Base-by-base conservation (phyloP, 352 stramenopile genomes). In the Globisporangium splendens region DNA sequence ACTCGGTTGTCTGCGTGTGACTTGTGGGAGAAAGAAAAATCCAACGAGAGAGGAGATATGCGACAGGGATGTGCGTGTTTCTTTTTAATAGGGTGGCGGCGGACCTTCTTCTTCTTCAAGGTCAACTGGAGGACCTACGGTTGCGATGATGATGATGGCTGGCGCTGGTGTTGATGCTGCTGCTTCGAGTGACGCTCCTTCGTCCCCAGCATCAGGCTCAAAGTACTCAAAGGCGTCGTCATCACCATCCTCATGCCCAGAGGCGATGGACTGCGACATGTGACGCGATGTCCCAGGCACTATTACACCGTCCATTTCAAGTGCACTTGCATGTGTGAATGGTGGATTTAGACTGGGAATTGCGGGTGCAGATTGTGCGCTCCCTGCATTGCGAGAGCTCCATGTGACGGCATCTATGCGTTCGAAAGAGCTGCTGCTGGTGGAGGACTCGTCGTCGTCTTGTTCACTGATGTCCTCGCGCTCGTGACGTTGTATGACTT, bases 81-180 rank as follows among this genome's bases (percentile, higher is more conserved):
- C 12, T 17, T 48, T 24, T 15, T 46, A 10, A 24, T 22, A 39
- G 2, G 24, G 41, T 7, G 54, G 54, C 5, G 24, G 54, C 14
- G 31, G 24, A n/a, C 18, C 33, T 12, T 59, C 42, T 12, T 52
- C 53, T 7, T 42, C 31, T 14, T 28, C 50, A 49, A 31, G 21
- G 46, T 50, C 54, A 59, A 52, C 31, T 10, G 48, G 54, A 24
- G 14, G 17, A 46, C 35, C 22, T 58, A 17, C 12, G 5, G 21
- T 2, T 8, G 38, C 10, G 38, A 17, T 17, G 38, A 43, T 44
- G 39, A 50, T 31, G 20, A 50, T 12, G 54, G 11, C 35, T 20
- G 50, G 20, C 17, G 41, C 35, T 58, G 39, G 17, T 63, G 46
- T 17, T 51, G 46, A 18, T 31, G 46, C 39, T 43, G 38, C 38